A percentile compares a stretch with the other conserved stretches of the same genome.
These are phyloP conservation scores for Globisporangium paddicum DNA, from an alignment of 352 stramenopile species.

Conservation along the genomic window DNA sequence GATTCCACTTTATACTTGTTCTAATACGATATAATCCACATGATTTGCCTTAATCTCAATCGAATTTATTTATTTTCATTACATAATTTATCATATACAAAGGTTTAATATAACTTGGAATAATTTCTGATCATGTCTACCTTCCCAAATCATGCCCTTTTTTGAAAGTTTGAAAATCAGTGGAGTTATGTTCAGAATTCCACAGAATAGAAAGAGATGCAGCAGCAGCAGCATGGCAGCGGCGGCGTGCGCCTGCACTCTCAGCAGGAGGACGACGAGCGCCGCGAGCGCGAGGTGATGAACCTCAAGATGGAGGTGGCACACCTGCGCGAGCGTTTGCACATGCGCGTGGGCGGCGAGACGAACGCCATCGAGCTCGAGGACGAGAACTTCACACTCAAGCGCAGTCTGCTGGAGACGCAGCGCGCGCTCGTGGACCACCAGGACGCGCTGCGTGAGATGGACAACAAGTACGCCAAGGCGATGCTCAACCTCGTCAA, in stretches of 20 bases:
- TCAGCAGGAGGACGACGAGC: constrained; percentile 43
- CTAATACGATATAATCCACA: too few relatives aligned
- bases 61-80: not conserved
- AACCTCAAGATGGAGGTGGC: constrained; percentile 85
- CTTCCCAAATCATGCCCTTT: not conserved
- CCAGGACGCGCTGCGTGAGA: constrained; percentile 32
- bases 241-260: constrained; percentile 34
- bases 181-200: not conserved
- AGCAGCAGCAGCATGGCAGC: constrained; percentile 3
- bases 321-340: constrained; percentile 61
- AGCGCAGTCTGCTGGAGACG: constrained; percentile 45
- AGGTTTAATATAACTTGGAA: not conserved
- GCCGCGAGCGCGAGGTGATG: constrained; percentile 65
- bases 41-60: not conserved
- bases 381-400: constrained; percentile 68
- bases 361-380: constrained; percentile 72
- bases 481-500: constrained; percentile 60
- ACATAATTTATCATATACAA: not conserved
- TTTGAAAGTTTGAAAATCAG: not conserved
- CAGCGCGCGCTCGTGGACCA: constrained; percentile 39
- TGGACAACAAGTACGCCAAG: constrained; percentile 66
- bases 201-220: constrained; percentile 6
- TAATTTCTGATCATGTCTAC: not conserved
- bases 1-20: too few relatives aligned
- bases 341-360: constrained; percentile 68